phyloP scores from a whole-genome alignment of 176 grass and related monocot species.

The Aegilops tauschii region DNA sequence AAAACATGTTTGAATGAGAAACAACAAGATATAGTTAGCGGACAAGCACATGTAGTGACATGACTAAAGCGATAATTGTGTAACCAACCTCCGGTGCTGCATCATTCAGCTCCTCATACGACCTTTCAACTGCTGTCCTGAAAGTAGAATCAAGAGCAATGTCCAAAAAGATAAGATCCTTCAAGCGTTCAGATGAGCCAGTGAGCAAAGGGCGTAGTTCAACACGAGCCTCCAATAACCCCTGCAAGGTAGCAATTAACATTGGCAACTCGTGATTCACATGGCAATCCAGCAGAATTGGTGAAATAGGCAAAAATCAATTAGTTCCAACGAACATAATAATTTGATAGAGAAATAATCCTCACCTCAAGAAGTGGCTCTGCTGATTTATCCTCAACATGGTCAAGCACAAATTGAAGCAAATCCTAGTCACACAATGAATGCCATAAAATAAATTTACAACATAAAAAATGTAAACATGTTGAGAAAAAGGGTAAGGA shows the following conservation, averaged over 20 bases:
- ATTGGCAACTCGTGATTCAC: constrained; percentile 25
- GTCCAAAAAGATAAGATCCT: constrained; percentile 99
- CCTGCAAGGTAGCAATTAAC: constrained; percentile 44
- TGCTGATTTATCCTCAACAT: constrained; percentile 80
- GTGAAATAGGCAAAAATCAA: constrained; percentile 26
- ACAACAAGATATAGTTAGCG: constrained; percentile 10
- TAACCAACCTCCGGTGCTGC: constrained; percentile 71
- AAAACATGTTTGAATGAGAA: constrained; percentile 25
- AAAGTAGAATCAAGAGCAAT: constrained; percentile 95
- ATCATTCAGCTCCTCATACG: constrained; percentile 71
- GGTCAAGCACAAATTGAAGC: constrained; percentile 86
- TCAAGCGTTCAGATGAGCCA: constrained; percentile 66
- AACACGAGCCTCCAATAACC: constrained; percentile 82
- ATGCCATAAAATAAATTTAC: constrained; percentile 26
- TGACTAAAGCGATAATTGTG: constrained; percentile 12
- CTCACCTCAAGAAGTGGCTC: constrained; percentile 87
- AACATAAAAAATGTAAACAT: constrained; percentile 3
- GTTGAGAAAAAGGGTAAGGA: constrained; percentile 20
- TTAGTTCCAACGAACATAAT: constrained; percentile 5
- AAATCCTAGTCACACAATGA: constrained; percentile 55
- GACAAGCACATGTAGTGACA: constrained; percentile 9
- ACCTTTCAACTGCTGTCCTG: constrained; percentile 91
- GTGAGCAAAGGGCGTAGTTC: constrained; percentile 75
- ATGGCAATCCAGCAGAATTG: background rate
- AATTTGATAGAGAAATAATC: constrained; percentile 5